Percentiles rank a stretch among this genome's conserved stretches.
phyloP scores from a whole-genome alignment of 495 filamentous ascomycete genomes.

The Aspergillus indologenus region DNA sequence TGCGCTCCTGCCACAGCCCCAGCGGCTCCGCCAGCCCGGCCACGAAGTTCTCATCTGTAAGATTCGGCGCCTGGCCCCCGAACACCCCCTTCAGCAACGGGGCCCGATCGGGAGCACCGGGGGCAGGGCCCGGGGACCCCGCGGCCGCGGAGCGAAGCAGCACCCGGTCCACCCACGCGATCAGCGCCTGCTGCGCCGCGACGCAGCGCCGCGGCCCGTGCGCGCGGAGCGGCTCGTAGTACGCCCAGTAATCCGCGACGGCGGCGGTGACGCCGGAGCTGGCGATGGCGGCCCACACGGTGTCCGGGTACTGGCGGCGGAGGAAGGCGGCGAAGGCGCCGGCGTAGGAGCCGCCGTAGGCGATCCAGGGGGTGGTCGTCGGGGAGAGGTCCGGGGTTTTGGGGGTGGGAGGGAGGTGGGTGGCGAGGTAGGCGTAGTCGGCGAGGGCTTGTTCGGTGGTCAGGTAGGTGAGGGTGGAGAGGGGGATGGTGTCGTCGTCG shows the following conservation, averaged over 20 bases:
- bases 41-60: constrained; percentile 61
- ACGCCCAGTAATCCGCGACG: constrained; percentile 69
- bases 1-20: constrained; percentile 55
- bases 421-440: constrained; percentile 69
- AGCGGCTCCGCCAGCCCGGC: constrained; percentile 50
- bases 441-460: constrained; percentile 73
- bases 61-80: constrained; percentile 52
- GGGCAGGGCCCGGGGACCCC: no score
- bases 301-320: constrained; percentile 64
- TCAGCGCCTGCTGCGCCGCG: constrained; percentile 52
- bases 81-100: constrained; percentile 61
- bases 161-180: constrained; percentile 63
- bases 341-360: constrained; percentile 73
- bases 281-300: constrained; percentile 67
- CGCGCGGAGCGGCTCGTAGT: constrained; percentile 61
- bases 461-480: constrained; percentile 38
- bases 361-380: constrained; percentile 54
- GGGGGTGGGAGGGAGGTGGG: constrained; percentile 53
- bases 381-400: constrained; percentile 16
- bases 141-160: no score
- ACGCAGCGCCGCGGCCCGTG: constrained; percentile 57
- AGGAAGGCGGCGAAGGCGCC: constrained; percentile 70
- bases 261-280: constrained; percentile 69
- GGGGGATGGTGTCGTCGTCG: constrained; percentile 60
- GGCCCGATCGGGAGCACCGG: no score